Percentiles rank a stretch among this genome's conserved stretches.
phyloP scores from a whole-genome alignment of 2,329 filamentous ascomycete species.

The Fusarium acutatum region DNA sequence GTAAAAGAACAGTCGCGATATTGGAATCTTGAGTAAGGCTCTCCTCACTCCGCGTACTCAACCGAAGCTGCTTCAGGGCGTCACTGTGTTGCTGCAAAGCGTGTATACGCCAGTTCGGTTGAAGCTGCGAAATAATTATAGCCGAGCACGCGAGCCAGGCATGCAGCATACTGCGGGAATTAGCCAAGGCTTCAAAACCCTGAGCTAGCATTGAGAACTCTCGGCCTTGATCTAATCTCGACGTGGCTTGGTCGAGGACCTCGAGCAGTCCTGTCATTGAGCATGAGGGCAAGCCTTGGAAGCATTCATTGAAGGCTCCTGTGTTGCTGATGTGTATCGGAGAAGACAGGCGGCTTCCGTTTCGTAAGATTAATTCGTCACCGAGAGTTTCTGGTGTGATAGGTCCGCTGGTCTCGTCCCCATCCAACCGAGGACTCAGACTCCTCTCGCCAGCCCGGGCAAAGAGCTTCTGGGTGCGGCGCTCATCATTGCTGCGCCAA shows the following conservation, averaged over 20 bases:
- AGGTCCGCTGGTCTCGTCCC: no score
- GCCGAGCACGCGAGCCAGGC: neutral
- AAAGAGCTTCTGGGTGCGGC: rapidly evolving
- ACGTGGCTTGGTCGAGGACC: neutral
- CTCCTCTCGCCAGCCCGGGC: neutral
- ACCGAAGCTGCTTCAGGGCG: neutral
- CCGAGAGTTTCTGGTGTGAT: rapidly evolving
- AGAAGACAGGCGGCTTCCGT: no score
- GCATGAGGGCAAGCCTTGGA: neutral
- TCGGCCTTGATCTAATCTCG: neutral
- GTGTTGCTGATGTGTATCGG: neutral
- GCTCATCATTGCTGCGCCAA: neutral
- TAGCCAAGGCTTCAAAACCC: neutral
- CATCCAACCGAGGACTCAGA: no score
- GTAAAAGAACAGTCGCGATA: neutral
- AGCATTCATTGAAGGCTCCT: neutral
- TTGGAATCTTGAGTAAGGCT: neutral
- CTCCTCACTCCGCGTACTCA: neutral
- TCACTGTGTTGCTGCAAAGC: neutral
- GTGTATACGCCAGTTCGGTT: neutral
- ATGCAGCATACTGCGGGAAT: neutral
- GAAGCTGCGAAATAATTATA: neutral
- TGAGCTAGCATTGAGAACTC: neutral
- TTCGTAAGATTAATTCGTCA: neutral
- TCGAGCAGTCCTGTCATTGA: neutral